Conservation (phyloP, 805 yeast species). For the Myxozyma neglecta region DNA sequence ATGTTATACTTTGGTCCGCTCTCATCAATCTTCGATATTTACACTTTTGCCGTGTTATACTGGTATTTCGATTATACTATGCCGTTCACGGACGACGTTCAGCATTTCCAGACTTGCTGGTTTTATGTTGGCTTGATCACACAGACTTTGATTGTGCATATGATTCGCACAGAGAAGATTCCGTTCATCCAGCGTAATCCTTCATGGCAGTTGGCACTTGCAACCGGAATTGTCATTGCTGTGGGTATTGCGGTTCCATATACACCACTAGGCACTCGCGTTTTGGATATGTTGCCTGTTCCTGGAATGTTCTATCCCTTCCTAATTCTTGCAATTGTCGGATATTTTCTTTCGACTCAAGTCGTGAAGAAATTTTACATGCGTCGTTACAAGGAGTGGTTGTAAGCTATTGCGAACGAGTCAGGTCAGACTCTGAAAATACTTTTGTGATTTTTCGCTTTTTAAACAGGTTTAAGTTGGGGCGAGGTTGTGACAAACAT, state of each 20-base stretch:
- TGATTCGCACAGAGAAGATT: slow-evolving; percentile 32
- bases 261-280: slow-evolving; percentile 30
- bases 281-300: slow-evolving; percentile 29
- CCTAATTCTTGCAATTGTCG: slow-evolving; percentile 26
- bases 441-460: background rate
- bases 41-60: slow-evolving; percentile 27
- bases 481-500: background rate
- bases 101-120: slow-evolving; percentile 32
- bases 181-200: slow-evolving; percentile 32
- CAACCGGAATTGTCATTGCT: slow-evolving; percentile 20
- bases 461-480: background rate
- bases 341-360: slow-evolving; percentile 31
- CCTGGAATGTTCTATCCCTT: slow-evolving; percentile 32
- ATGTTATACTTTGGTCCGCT: slow-evolving; percentile 30
- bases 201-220: slow-evolving; percentile 29
- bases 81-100: slow-evolving; percentile 30
- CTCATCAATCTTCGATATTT: slow-evolving; percentile 29
- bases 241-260: slow-evolving; percentile 29
- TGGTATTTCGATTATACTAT: slow-evolving; percentile 23
- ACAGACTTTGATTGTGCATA: slow-evolving; percentile 31
- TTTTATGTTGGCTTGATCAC: slow-evolving; percentile 31
- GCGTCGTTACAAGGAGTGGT: slow-evolving; percentile 28
- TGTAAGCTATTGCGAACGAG: slow-evolving; percentile 8
- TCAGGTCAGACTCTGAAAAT: background rate
- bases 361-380: slow-evolving; percentile 29